phyloP scores from a whole-genome alignment of 257 asterid genomes.

The Linaria vulgaris region DNA sequence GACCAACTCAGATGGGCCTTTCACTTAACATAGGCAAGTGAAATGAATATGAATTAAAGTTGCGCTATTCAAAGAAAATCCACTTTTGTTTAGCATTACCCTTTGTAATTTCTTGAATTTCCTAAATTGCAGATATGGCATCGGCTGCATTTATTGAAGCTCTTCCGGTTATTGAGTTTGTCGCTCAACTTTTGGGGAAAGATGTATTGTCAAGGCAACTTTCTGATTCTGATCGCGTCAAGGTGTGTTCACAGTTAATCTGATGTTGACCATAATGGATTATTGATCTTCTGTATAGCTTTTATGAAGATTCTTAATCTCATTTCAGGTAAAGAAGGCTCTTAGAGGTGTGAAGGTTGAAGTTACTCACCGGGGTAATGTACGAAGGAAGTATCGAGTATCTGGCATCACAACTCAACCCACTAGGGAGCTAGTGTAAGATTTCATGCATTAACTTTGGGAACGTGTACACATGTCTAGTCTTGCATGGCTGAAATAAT shows the following conservation, averaged over 20 bases:
- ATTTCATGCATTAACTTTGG: background rate
- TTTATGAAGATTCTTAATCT: background rate
- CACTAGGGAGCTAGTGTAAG: slow-evolving; percentile 94
- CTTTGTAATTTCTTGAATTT: slow-evolving; percentile 6
- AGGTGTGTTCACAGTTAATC: slow-evolving; percentile 43
- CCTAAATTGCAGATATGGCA: slow-evolving; percentile 74
- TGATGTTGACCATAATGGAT: background rate
- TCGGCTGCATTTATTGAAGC: slow-evolving; percentile 98
- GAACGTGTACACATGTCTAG: no score
- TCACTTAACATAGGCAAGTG: slow-evolving; percentile 85
- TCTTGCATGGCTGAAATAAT: background rate
- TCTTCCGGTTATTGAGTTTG: slow-evolving; percentile 93
- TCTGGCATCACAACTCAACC: slow-evolving; percentile 93
- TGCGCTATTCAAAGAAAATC: background rate
- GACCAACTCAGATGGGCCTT: slow-evolving; percentile 99
- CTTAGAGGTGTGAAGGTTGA: slow-evolving; percentile 98
- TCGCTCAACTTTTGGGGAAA: slow-evolving; percentile 84
- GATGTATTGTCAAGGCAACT: slow-evolving; percentile 82
- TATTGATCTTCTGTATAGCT: slow-evolving; percentile 1
- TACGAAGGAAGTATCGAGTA: slow-evolving; percentile 91
- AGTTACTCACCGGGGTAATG: slow-evolving; percentile 94
- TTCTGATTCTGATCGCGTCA: slow-evolving; percentile 89
- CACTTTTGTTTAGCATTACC: background rate
- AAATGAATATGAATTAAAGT: background rate
- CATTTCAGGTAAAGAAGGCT: slow-evolving; percentile 85